These are phyloP conservation scores for Cyclotella atomus DNA, from an alignment of 108 stramenopile genomes.

Conservation along the genomic window DNA sequence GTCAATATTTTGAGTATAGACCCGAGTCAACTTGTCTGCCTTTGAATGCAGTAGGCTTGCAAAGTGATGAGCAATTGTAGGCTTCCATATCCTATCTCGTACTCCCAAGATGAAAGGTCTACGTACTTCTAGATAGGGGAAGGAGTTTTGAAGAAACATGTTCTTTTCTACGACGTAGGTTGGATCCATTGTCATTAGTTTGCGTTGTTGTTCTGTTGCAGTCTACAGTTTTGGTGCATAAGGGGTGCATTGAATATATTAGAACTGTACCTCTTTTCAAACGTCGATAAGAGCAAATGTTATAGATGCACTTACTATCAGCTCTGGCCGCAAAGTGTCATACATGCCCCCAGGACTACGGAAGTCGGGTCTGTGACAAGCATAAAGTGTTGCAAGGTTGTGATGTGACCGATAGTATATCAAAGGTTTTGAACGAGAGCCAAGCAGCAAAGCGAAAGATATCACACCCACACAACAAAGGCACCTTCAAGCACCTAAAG, in stretches of 20 bases:
- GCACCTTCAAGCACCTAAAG: not conserved
- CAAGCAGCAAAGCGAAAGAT: not conserved
- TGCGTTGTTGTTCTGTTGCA: slow-evolving; percentile 58
- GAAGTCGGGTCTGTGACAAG: slow-evolving; percentile 77
- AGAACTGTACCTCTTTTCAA: not conserved
- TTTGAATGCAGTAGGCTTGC: slow-evolving; percentile 55
- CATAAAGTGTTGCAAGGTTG: too few species aligned
- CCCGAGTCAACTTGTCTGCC: slow-evolving; percentile 64
- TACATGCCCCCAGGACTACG: slow-evolving; percentile 85
- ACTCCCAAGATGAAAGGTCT: slow-evolving; percentile 82
- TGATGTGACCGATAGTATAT: too few species aligned
- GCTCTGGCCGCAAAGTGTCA: slow-evolving; percentile 69
- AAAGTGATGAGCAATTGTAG: slow-evolving; percentile 75
- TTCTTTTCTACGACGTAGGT: slow-evolving; percentile 66
- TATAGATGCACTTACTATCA: slow-evolving; percentile 44
- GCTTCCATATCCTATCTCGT: slow-evolving; percentile 60
- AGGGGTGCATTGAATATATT: not conserved
- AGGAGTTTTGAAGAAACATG: slow-evolving; percentile 63
- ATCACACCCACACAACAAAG: not conserved
- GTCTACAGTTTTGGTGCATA: slow-evolving; percentile 11
- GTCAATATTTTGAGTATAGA: slow-evolving; percentile 90
- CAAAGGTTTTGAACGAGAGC: not conserved
- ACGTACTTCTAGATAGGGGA: slow-evolving; percentile 80
- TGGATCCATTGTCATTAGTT: slow-evolving; percentile 63
- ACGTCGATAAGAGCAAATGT: not conserved